These are phyloP conservation scores for Kalanchoe fedtschenkoi DNA, from an alignment of 164 flowering plant species.

Conservation along the genomic window DNA sequence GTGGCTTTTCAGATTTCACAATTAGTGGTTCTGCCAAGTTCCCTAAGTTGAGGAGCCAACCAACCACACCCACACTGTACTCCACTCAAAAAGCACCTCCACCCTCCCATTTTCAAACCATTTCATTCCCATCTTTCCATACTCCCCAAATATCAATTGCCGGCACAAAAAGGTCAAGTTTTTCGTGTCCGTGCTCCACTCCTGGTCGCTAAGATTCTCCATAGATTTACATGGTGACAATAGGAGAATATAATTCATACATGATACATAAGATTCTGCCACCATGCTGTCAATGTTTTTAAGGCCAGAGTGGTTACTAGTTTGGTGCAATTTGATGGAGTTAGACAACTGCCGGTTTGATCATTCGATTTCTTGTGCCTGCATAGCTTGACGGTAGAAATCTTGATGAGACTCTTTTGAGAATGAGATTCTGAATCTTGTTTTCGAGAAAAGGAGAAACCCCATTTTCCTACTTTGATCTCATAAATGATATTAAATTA, in stretches of 20 bases:
- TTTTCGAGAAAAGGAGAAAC: too few relatives aligned
- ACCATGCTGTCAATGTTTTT: too few relatives aligned
- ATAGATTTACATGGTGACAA: not conserved
- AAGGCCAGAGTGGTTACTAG: too few relatives aligned
- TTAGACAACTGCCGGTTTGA: not conserved
- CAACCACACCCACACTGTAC: conserved; percentile 2
- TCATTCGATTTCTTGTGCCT: not conserved
- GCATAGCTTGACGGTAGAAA: not conserved
- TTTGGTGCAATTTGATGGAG: too few relatives aligned
- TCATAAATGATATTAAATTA: too few relatives aligned
- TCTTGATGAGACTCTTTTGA: not conserved
- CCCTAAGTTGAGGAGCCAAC: conserved; percentile 3
- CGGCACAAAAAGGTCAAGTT: not conserved
- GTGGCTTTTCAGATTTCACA: too few relatives aligned
- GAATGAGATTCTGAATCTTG: too few relatives aligned
- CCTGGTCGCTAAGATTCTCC: not conserved
- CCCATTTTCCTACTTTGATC: too few relatives aligned
- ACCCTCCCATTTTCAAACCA: not conserved
- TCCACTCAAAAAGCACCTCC: not conserved
- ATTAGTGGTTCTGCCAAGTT: conserved; percentile 3
- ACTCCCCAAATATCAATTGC: not conserved
- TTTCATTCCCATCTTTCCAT: not conserved
- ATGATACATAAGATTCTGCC: too few relatives aligned
- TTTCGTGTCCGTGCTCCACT: not conserved
- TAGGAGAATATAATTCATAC: too few relatives aligned